phyloP scores from a whole-genome alignment of 2,329 filamentous ascomycete species.

The Fusarium tupiense region DNA sequence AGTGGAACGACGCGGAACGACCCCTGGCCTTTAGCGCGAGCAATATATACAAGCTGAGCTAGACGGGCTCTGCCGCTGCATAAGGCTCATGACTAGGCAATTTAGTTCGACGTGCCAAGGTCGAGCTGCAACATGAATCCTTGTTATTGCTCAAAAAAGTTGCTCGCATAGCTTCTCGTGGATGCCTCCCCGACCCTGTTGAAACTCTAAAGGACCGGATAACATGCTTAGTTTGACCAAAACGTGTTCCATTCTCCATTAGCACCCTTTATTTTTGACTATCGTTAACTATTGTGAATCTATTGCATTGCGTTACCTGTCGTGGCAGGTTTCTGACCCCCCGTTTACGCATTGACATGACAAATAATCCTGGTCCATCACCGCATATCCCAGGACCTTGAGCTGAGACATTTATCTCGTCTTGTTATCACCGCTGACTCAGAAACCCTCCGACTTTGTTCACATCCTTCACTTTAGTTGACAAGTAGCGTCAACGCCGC shows the following conservation, averaged over 20 bases:
- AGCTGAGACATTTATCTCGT: neutral
- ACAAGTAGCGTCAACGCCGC: conserved; percentile 2
- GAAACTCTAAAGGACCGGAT: neutral
- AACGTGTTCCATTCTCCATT: neutral
- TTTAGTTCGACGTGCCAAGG: neutral
- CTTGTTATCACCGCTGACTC: neutral
- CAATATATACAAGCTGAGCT: neutral
- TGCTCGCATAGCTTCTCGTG: neutral
- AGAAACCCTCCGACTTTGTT: neutral
- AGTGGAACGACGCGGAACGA: neutral
- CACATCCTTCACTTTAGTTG: neutral
- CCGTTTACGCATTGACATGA: neutral
- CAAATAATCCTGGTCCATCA: neutral
- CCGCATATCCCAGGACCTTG: neutral
- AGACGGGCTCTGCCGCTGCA: neutral
- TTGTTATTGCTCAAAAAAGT: neutral
- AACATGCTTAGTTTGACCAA: neutral
- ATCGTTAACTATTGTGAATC: neutral
- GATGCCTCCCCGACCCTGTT: neutral
- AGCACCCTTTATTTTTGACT: neutral
- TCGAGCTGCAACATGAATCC: neutral
- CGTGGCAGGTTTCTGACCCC: neutral
- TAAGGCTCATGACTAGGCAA: neutral
- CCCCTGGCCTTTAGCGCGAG: neutral
- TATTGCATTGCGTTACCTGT: neutral